Evolutionary conservation across 805 yeast species (phyloP), one percentile per base, ranked within the genome.

Genomic region (Hanseniaspora lindneri): DNA sequence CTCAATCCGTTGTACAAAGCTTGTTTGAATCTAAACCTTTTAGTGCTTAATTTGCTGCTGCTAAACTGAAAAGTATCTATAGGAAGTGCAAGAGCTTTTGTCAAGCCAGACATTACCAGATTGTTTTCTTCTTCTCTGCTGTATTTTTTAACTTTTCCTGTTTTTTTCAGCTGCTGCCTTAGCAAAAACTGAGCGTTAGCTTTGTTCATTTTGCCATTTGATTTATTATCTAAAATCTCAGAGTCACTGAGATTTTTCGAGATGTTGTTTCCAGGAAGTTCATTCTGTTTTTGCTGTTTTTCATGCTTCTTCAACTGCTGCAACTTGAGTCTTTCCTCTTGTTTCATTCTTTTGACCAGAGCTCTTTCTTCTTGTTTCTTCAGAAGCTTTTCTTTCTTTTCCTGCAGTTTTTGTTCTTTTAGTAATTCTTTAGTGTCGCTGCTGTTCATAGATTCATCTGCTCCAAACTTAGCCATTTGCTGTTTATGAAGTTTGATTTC

Each of bases 101-200:
- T 73, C 19, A 89, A 86, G 20, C 97, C 97, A 54, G 84, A 87
- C 59, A 92, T 67, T 3, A 92, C 96, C 54, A 82, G 83, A 42
- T 83, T 86, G 1, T 95, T 85, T 58, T 92, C 98, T 59, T 87
- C 95, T 60, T 88, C 95, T 7, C 94, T 89, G 54, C 83, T 86
- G 29, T 82, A 66, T 3, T 77, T 75, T 30, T 56, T 55, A 14
- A 46, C 13, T 29, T 46, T 46, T 17, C 49, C 49, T 17, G 43
- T 17, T 25, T 29, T 41, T 35, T 35, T 52, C 47, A 39, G 41
- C 33, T 36, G 39, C 37, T 34, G 47, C 32, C 47, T 41, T 36
- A 41, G 35, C 20, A 49, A 39, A 19, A 42, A 29, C 27, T 42
- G 51, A 13, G 49, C 49, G 19, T 39, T 46, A 14, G 34, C 35